phyloP scores from a whole-genome alignment of 768 basidiomycete species.

The Psilocybe cyanescens region DNA sequence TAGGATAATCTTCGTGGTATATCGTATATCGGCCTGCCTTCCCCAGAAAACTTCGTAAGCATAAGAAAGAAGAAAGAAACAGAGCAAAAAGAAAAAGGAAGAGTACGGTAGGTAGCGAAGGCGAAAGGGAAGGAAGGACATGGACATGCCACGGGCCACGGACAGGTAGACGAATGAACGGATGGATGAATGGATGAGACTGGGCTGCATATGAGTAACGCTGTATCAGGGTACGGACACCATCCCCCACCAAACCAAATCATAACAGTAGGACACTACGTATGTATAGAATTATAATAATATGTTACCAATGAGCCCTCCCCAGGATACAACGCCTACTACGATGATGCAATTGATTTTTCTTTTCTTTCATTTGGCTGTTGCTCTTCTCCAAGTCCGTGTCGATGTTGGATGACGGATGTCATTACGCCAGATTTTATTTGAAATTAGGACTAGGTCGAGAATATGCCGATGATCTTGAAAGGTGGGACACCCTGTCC shows the following conservation, averaged over 20 bases:
- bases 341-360: too few species aligned
- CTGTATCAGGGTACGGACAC: too few species aligned
- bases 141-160: background rate
- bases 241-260: too few species aligned
- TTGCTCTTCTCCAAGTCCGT: background rate
- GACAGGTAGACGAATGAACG: background rate
- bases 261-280: too few species aligned
- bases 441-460: conserved; percentile 49
- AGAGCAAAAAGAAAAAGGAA: background rate
- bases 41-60: background rate
- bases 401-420: background rate
- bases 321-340: too few species aligned
- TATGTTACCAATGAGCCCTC: background rate
- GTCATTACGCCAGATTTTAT: background rate
- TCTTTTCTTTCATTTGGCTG: background rate
- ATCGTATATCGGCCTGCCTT: background rate
- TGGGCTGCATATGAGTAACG: too few species aligned
- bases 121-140: background rate
- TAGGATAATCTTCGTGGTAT: background rate
- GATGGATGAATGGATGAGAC: too few species aligned
- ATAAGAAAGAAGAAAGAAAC: background rate
- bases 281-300: background rate
- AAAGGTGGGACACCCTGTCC: conserved; percentile 79
- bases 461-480: conserved; percentile 91
- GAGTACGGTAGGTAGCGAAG: background rate